Evolutionary conservation across 768 basidiomycete genomes (phyloP), one percentile per base, ranked within the genome.

Genomic region (Boletus reticuloceps): DNA sequence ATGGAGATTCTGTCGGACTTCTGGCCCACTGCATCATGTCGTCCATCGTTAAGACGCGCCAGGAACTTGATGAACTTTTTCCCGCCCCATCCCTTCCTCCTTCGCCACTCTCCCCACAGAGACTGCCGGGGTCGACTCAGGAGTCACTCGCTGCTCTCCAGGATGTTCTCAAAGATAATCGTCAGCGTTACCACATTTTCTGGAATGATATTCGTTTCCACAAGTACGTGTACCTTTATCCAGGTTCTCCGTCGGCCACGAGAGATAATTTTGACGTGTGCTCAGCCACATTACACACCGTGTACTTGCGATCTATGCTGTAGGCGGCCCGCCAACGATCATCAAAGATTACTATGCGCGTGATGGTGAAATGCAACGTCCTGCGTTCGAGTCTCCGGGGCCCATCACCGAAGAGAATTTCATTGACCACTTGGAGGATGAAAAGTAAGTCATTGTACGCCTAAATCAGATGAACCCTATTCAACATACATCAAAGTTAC

Each of bases 131-230:
- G 6, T 56, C 65, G 27, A 64, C 50, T 9, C 2, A 48, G 0
- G 59, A 68, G 14, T 60, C 68, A 2, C 58, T 68, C 25, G 46
- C 46, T 22, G 63, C 68, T n/a, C 72, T 49, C 29, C 60, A 32
- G 55, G 68, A 66, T 5, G 56, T 74, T 8, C 68, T 84, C 51
- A 78, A 76, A 54, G 79, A 82, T 6, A 81, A 81, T 51, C 77
- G 83, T 44, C 63, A 68, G 22, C 74, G 68, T 46, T 69, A 73
- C 63, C 82, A 85, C 47, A 72, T 77, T 16, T 85, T 78, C 65
- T 76, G 79, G 64, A 77, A 82, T 48, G 63, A 78, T 12, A 51
- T 34, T 34, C 58, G 69, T 0, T 79, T 80, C 54, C 83, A 84
- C 71, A 84, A 84, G 83, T 83, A 57, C 17, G 75, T 66, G 16